A percentile compares a stretch with the other conserved stretches of the same genome.
Evolutionary conservation across 2,329 filamentous ascomycete genomes (phyloP).

Genomic region (Immersiporthe knoxdaviesiana): DNA sequence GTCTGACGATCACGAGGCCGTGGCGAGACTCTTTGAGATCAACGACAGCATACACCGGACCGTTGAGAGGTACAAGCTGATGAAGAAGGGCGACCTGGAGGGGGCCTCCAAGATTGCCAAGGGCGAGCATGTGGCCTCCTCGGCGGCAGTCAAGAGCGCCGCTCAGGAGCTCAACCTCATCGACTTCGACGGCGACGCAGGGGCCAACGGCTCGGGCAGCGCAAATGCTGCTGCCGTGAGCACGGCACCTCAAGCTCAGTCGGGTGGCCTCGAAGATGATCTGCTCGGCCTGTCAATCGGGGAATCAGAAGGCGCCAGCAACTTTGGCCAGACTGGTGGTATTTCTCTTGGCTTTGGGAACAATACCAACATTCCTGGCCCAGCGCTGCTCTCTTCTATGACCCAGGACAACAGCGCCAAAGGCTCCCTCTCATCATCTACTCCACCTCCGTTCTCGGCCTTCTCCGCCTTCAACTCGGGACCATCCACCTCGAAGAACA

Average conservation of each 20-base stretch:
- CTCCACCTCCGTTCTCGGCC: constrained; percentile 52
- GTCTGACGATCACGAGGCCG: constrained; percentile 93
- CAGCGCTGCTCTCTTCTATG: constrained; percentile 65
- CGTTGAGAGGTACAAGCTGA: constrained; percentile 89
- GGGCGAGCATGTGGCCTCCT: constrained; percentile 57
- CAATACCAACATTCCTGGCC: constrained; percentile 68
- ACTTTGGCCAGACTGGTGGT: constrained; percentile 74
- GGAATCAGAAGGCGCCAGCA: constrained; percentile 50
- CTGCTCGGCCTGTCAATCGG: constrained; percentile 85
- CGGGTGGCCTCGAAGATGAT: constrained; percentile 80
- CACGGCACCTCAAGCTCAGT: constrained; percentile 48
- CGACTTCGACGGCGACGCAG: constrained; percentile 76
- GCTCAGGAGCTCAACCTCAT: constrained; percentile 85
- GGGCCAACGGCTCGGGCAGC: constrained; percentile 51
- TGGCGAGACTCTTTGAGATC: constrained; percentile 93
- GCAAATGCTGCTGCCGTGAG: constrained; percentile 32
- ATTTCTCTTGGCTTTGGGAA: constrained; percentile 81
- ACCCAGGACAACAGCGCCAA: constrained; percentile 64
- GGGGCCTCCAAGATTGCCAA: constrained; percentile 81
- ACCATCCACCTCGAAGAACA: constrained; percentile 52
- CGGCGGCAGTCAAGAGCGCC: constrained; percentile 61
- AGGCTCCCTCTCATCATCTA: constrained; percentile 46
- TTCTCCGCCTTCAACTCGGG: constrained; percentile 61
- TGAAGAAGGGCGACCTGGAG: constrained; percentile 93
- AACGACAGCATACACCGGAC: constrained; percentile 99